These are phyloP conservation scores for Cornus suecica DNA, from an alignment of 148 eudicot species.

Conservation along the genomic window DNA sequence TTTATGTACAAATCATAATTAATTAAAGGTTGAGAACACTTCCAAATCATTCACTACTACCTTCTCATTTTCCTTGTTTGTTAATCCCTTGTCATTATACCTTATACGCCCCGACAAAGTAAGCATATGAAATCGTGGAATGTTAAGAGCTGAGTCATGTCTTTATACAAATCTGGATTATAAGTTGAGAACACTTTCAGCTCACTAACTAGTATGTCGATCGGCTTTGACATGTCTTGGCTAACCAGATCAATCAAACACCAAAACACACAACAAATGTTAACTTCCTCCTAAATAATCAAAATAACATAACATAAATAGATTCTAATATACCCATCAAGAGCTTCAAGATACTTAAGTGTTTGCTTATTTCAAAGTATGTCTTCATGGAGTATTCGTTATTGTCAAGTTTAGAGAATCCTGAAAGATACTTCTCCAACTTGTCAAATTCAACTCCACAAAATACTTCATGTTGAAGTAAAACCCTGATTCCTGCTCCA, in stretches of 20 bases:
- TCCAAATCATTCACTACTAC: no score
- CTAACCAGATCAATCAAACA: slow-evolving; percentile 36
- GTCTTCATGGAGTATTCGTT: slow-evolving; percentile 92
- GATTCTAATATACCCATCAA: slow-evolving; percentile 47
- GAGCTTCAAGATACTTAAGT: slow-evolving; percentile 91
- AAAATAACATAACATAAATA: not conserved
- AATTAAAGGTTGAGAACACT: no score
- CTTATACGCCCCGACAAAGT: not conserved
- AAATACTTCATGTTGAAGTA: slow-evolving; percentile 87
- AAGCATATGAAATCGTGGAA: slow-evolving; percentile 50
- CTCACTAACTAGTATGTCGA: slow-evolving; percentile 73
- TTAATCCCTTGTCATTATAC: not conserved
- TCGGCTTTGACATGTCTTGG: slow-evolving; percentile 79
- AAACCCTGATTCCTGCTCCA: slow-evolving; percentile 90
- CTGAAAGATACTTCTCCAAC: slow-evolving; percentile 80
- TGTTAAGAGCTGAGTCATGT: slow-evolving; percentile 72
- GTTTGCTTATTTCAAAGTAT: slow-evolving; percentile 84
- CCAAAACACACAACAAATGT: slow-evolving; percentile 11
- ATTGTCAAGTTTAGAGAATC: slow-evolving; percentile 82
- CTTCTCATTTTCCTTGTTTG: not conserved
- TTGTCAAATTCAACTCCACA: slow-evolving; percentile 94
- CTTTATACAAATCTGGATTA: slow-evolving; percentile 73
- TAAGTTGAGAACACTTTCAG: slow-evolving; percentile 85
- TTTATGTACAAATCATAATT: no score
- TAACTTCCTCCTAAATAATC: slow-evolving; percentile 1